Evolutionary conservation across 495 filamentous ascomycete species (phyloP).

Genomic region (Penicillium salamii): DNA sequence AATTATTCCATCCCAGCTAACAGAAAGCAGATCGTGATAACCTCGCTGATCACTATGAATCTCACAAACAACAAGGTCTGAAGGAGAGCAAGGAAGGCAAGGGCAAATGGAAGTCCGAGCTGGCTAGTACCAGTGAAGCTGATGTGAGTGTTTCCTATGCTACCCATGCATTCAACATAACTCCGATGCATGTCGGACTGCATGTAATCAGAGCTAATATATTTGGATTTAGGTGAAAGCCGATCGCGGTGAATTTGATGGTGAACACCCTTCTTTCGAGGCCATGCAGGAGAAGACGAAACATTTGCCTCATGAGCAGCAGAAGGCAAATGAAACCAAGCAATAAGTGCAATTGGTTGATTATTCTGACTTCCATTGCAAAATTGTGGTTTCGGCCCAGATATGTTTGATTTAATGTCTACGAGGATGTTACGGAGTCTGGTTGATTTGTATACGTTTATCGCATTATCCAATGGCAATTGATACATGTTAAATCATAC

Average conservation of each 20-base stretch:
- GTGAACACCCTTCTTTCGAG: constrained; percentile 39
- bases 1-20: constrained; percentile 1
- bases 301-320: constrained; percentile 24
- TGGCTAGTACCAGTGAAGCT: constrained; percentile 79
- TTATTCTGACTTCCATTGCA: not conserved
- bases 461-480: constrained; percentile 1
- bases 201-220: not conserved
- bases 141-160: constrained; percentile 47
- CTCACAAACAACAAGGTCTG: constrained; percentile 70
- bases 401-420: not conserved
- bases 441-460: not conserved
- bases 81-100: constrained; percentile 69
- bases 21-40: constrained; percentile 37
- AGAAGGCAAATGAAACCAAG: constrained; percentile 5
- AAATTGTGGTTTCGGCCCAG: not conserved
- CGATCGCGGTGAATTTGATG: constrained; percentile 54
- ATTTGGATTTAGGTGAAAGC: constrained; percentile 54
- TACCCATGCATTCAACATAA: too few relatives aligned
- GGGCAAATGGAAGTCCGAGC: constrained; percentile 75
- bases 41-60: constrained; percentile 52
- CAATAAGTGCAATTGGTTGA: constrained; percentile 9
- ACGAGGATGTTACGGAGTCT: not conserved
- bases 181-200: too few relatives aligned
- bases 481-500: not conserved
- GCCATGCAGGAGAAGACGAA: constrained; percentile 53